Evolutionary conservation across 345 rosid species (phyloP).

Genomic region (Mangifera indica): DNA sequence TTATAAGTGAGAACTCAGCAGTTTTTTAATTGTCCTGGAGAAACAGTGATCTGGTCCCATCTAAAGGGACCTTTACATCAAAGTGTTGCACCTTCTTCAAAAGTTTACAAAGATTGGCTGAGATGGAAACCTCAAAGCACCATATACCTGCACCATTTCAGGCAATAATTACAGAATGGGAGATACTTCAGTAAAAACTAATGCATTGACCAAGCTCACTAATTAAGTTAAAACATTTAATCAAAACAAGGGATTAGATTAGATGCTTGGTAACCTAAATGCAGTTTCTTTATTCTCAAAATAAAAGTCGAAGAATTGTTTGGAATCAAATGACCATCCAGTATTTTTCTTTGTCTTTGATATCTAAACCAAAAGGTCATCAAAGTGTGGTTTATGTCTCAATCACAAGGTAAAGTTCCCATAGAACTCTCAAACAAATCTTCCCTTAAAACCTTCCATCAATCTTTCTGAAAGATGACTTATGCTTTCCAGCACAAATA

Average conservation of each 20-base stretch:
- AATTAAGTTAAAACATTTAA: not conserved
- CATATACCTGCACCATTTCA: not conserved
- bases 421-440: slow-evolving; percentile 10
- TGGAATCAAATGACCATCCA: no score
- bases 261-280: no score
- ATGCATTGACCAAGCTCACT: not conserved
- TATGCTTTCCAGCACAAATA: slow-evolving; percentile 16
- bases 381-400: slow-evolving; percentile 6
- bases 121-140: no score
- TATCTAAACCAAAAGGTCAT: not conserved
- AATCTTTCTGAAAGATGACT: slow-evolving; percentile 21
- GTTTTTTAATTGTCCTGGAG: no score
- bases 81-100: no score
- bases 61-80: no score
- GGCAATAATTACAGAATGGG: not conserved
- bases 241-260: no score
- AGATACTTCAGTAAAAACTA: not conserved
- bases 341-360: not conserved
- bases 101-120: no score
- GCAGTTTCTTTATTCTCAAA: no score
- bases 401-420: slow-evolving; percentile 7
- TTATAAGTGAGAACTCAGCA: not conserved
- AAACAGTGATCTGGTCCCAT: no score
- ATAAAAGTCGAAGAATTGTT: no score
- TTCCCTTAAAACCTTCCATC: slow-evolving; percentile 23